Evolutionary conservation across 176 grass and related monocot species (phyloP).

Genomic region (Carex scoparia): DNA sequence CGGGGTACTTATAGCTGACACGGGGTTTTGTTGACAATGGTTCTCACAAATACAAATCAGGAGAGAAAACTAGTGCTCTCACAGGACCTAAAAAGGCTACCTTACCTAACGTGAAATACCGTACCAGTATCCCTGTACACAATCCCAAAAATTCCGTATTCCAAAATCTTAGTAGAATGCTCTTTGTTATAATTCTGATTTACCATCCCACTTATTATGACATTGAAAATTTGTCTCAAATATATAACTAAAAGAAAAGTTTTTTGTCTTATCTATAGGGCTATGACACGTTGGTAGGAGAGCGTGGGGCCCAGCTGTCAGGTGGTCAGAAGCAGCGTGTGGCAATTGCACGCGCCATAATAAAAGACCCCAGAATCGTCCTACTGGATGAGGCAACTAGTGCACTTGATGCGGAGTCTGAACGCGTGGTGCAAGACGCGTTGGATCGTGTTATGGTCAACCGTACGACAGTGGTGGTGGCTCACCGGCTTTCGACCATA

Average conservation of each 20-base stretch:
- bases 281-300: slow-evolving; percentile 83
- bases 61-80: neutral
- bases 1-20: neutral
- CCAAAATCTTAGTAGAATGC: neutral
- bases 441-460: slow-evolving; percentile 78
- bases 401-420: slow-evolving; percentile 96
- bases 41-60: neutral
- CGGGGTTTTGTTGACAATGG: neutral
- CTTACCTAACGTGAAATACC: neutral
- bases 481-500: slow-evolving; percentile 79
- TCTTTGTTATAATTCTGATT: neutral
- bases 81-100: neutral
- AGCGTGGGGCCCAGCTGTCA: slow-evolving; percentile 80
- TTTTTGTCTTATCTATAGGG: slow-evolving; percentile 52
- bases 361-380: slow-evolving; percentile 78
- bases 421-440: slow-evolving; percentile 84
- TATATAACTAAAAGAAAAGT: slow-evolving; percentile 6
- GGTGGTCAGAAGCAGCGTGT: slow-evolving; percentile 95
- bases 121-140: neutral
- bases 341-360: slow-evolving; percentile 76
- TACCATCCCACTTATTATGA: neutral
- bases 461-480: slow-evolving; percentile 76
- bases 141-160: neutral
- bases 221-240: neutral
- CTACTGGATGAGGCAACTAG: slow-evolving; percentile 94